Evolutionary conservation across 1,139 yeast species (phyloP).

Genomic region (Diutina neorugosa): DNA sequence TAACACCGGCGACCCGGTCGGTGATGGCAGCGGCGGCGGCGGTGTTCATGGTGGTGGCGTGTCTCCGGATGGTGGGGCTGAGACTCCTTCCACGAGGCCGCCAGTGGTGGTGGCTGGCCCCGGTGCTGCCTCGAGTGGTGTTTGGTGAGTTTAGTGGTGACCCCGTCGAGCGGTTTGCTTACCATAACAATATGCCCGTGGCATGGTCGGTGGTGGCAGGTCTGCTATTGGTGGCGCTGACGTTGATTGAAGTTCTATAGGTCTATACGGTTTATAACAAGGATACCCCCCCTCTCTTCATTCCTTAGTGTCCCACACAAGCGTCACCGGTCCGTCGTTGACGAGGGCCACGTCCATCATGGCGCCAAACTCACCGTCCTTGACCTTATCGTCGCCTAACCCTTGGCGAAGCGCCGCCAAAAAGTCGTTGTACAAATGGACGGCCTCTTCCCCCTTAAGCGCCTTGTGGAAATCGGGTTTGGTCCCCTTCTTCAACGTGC

Average conservation of each 20-base stretch:
- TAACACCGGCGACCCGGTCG: not conserved
- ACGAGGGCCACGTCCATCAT: constrained; percentile 67
- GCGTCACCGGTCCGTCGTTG: constrained; percentile 80
- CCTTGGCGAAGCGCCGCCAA: constrained; percentile 32
- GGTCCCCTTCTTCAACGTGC: constrained; percentile 74
- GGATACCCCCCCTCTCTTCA: not conserved
- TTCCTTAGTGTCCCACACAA: constrained; percentile 56
- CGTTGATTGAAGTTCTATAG: not conserved
- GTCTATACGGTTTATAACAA: not conserved
- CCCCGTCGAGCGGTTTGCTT: constrained; percentile 1
- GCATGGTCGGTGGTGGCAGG: not conserved
- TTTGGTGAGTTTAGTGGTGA: not conserved
- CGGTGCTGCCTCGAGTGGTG: not conserved
- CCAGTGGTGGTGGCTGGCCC: not conserved
- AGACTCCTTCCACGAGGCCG: not conserved
- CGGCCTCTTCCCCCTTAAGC: constrained; percentile 64
- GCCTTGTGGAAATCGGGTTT: constrained; percentile 88
- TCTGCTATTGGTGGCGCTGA: not conserved
- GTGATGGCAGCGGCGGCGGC: not conserved
- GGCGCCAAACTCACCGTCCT: constrained; percentile 89
- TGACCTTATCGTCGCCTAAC: constrained; percentile 53
- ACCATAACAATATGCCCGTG: not conserved
- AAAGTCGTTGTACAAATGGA: constrained; percentile 52
- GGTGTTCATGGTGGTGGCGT: not conserved
- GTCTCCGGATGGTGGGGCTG: not conserved